Base-by-base conservation (phyloP, 345 rosid species). In the Raphanus raphanistrum region DNA sequence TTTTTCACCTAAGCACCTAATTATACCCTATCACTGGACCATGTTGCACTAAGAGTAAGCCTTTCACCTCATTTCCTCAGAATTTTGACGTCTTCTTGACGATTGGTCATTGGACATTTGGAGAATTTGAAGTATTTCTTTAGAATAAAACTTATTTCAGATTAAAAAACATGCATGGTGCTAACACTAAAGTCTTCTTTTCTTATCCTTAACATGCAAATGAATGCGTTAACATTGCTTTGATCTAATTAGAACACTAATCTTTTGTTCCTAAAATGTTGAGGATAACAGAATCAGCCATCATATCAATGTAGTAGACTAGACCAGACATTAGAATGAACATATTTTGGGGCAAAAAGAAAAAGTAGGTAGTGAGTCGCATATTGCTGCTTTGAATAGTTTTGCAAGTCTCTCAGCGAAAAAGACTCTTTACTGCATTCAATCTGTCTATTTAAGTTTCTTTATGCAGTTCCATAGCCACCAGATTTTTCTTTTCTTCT, bases 331-430 rank as follows among this genome's bases (percentile, higher is more conserved):
- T 27, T 16, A 8, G 4, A 21, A 32, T 61, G 26, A 43, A 29
- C 26, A 7, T 12, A 11, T 75, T 8, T 31, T 12, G 33, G 45
- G 16, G 35, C 67, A 58, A 75, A 13, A 68, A 12, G 29, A 26
- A 58, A 60, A 41, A 68, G 60, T 16, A 75, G 70, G 57, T 50
- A 63, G 71, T 27, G 17, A 70, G 65, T 76, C 75, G 64, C 52
- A 63, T 63, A 35, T 70, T 70, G 80, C 75, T 70, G 70, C 75
- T 52, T 70, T 70, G 80, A 70, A 70, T 70, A 70, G 65, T 76
- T 70, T 70, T 70, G 64, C 65, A 70, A 63, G 28, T 63, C 57
- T 36, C 55, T 70, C 58, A 50, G 52, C 33, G 58, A 63, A 76
- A 70, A 69, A 3, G 75, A 69, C 50, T 68, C 61, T 69, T 61